Evolutionary conservation across 108 stramenopile genomes (phyloP).

Genomic region (Fragilariopsis cylindrus): DNA sequence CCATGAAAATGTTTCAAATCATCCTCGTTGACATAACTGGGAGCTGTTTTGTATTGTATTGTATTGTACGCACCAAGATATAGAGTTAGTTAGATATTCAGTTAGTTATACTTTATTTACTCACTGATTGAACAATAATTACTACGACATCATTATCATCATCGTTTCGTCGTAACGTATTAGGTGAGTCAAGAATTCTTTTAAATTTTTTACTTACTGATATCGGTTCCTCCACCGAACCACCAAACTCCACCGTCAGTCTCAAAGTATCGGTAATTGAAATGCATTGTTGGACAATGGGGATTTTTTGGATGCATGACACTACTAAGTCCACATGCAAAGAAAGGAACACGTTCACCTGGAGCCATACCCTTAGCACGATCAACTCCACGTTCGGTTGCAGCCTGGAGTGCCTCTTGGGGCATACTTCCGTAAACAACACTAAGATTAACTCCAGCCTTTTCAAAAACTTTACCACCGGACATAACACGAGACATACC

Average conservation of each 20-base stretch:
- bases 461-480: constrained; percentile 97
- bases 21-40: constrained; percentile 91
- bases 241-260: constrained; percentile 99
- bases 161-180: background rate
- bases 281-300: constrained; percentile 97
- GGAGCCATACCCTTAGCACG: constrained; percentile 91
- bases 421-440: constrained; percentile 96
- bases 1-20: constrained; percentile 99
- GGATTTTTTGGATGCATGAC: constrained; percentile 99
- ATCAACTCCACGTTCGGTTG: constrained; percentile 94
- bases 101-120: too few relatives aligned
- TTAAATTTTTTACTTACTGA: constrained; percentile 46
- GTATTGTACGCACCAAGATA: too few relatives aligned
- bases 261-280: constrained; percentile 99
- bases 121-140: too few relatives aligned
- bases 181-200: too few relatives aligned
- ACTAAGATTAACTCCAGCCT: constrained; percentile 96
- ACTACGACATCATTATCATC: background rate
- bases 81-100: too few relatives aligned
- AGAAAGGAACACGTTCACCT: constrained; percentile 94
- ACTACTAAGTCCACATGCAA: constrained; percentile 93
- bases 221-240: constrained; percentile 99
- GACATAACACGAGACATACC: constrained; percentile 93
- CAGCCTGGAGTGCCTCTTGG: constrained; percentile 92
- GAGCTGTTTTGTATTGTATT: constrained; percentile 44